phyloP scores from a whole-genome alignment of 768 basidiomycete genomes.

The Leucocoprinus sp. region DNA sequence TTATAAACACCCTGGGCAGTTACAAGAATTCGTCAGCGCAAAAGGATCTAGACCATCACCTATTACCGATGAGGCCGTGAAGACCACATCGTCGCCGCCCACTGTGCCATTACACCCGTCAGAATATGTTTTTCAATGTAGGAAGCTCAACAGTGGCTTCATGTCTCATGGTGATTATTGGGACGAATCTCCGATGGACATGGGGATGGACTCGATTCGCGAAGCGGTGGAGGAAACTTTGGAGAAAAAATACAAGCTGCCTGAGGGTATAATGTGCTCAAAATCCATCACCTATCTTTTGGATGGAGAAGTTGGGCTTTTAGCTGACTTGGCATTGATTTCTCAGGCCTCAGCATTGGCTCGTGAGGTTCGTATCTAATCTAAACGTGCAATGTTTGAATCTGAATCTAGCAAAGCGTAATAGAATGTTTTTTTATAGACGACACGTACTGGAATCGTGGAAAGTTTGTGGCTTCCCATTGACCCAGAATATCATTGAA shows the following conservation, averaged over 20 bases:
- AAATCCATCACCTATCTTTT: slow-evolving; percentile 68
- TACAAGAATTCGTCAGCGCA: slow-evolving; percentile 38
- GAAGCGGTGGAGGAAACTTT: slow-evolving; percentile 17
- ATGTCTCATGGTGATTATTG: slow-evolving; percentile 48
- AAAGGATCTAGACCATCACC: slow-evolving; percentile 14
- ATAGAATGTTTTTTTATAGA: slow-evolving; percentile 62
- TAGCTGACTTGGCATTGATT: slow-evolving; percentile 57
- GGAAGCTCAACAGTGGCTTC: slow-evolving; percentile 35
- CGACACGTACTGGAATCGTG: slow-evolving; percentile 68
- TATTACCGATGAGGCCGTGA: slow-evolving; percentile 9
- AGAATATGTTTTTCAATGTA: slow-evolving; percentile 52
- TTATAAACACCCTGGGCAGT: slow-evolving; percentile 36
- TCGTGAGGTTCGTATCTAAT: slow-evolving; percentile 39
- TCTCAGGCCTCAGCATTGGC: slow-evolving; percentile 62
- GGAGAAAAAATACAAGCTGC: not conserved
- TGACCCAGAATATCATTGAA: not conserved
- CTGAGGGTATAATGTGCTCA: slow-evolving; percentile 32
- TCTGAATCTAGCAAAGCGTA: slow-evolving; percentile 29
- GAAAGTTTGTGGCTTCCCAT: slow-evolving; percentile 39
- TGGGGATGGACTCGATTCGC: slow-evolving; percentile 30
- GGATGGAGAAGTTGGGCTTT: slow-evolving; percentile 57
- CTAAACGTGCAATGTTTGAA: not conserved
- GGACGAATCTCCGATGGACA: slow-evolving; percentile 27
- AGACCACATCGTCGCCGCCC: slow-evolving; percentile 15
- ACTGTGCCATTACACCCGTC: slow-evolving; percentile 44